These are phyloP conservation scores for Fusarium hainanense DNA, from an alignment of 2,329 filamentous ascomycete species.

Conservation along the genomic window DNA sequence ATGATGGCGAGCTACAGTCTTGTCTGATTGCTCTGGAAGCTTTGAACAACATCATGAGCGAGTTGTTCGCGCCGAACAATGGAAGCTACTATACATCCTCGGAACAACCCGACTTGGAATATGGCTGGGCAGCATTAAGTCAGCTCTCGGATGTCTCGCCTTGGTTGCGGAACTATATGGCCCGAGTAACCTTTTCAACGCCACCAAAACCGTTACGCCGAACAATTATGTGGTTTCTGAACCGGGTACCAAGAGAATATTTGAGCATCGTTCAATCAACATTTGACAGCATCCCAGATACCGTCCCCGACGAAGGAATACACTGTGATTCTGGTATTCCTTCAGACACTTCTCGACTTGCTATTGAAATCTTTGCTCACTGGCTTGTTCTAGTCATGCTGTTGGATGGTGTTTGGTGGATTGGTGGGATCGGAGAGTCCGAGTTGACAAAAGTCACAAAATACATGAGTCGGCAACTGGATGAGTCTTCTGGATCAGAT, in stretches of 20 bases:
- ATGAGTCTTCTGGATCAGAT: slow-evolving; percentile 1
- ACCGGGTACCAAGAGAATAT: slow-evolving; percentile 50
- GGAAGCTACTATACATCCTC: background rate
- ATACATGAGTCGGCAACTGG: slow-evolving; percentile 11
- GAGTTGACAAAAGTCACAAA: slow-evolving; percentile 48
- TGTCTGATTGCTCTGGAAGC: slow-evolving; percentile 25
- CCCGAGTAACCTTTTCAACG: slow-evolving; percentile 41
- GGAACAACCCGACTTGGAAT: background rate
- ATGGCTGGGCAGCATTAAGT: background rate
- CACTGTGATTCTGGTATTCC: background rate
- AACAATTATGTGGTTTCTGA: slow-evolving; percentile 55
- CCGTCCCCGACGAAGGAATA: background rate
- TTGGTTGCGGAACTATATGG: slow-evolving; percentile 34
- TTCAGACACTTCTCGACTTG: slow-evolving; percentile 40
- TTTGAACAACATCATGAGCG: slow-evolving; percentile 17
- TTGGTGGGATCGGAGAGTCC: slow-evolving; percentile 51
- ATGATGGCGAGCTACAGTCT: slow-evolving; percentile 1
- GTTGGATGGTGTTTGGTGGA: slow-evolving; percentile 56
- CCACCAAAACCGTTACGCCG: slow-evolving; percentile 50
- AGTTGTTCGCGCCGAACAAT: slow-evolving; percentile 2
- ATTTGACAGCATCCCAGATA: slow-evolving; percentile 36
- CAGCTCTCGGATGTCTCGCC: slow-evolving; percentile 27
- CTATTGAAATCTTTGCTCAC: slow-evolving; percentile 53
- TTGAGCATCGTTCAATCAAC: slow-evolving; percentile 51
- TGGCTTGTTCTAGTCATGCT: slow-evolving; percentile 54